Conservation (phyloP, 768 basidiomycete species). For the Pulveroboletus sp. region DNA sequence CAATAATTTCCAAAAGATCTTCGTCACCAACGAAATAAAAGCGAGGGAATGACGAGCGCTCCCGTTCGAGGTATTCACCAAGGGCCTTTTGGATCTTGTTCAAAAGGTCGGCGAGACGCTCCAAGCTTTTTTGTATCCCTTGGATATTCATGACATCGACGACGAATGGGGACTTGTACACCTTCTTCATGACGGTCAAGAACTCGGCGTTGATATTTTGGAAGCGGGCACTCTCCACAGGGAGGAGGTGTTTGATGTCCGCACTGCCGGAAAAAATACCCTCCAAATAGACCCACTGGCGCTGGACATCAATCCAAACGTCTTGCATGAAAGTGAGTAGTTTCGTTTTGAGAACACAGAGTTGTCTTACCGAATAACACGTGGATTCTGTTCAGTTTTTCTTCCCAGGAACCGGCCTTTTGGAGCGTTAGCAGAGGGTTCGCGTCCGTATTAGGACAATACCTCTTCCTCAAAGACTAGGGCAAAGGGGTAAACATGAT, state of each 20-base stretch:
- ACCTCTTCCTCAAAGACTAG: conserved; percentile 88
- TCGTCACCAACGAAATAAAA: conserved; percentile 99
- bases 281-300: conserved; percentile 99
- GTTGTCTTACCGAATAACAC: conserved; percentile 80
- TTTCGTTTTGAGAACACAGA: not conserved
- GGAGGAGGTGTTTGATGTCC: conserved; percentile 98
- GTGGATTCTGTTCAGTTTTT: conserved; percentile 93
- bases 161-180: conserved; percentile 98
- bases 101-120: conserved; percentile 91
- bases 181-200: conserved; percentile 98
- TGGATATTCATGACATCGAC: conserved; percentile 95
- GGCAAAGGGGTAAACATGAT: conserved; percentile 3
- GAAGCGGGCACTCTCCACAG: conserved; percentile 96
- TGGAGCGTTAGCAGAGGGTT: conserved; percentile 7
- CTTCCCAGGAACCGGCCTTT: conserved; percentile 89
- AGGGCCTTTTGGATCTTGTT: conserved; percentile 99
- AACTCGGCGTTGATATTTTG: conserved; percentile 99
- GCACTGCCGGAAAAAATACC: conserved; percentile 99
- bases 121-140: conserved; percentile 94
- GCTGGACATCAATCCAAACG: conserved; percentile 99
- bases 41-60: conserved; percentile 95
- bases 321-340: conserved; percentile 43
- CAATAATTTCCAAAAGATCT: conserved; percentile 96
- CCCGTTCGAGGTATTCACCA: conserved; percentile 97
- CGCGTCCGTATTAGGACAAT: conserved; percentile 6